Evolutionary conservation across 495 filamentous ascomycete species (phyloP).

Genomic region (Hypoxylon lienhwacheense): DNA sequence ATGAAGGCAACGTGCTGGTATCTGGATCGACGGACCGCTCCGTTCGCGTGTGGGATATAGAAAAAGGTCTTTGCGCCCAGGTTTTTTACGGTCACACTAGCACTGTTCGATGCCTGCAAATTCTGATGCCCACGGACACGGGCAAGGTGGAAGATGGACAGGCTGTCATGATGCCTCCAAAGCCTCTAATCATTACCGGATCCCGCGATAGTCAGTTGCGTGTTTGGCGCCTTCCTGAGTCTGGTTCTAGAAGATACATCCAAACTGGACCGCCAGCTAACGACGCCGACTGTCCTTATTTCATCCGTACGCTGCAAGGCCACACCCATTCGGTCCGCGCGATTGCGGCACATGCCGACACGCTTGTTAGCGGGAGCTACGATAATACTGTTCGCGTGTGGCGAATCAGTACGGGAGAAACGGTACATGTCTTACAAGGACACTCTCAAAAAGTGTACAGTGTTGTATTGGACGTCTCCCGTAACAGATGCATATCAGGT

Average conservation of each 20-base stretch:
- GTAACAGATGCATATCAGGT: constrained; percentile 94
- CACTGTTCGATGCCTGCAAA: constrained; percentile 94
- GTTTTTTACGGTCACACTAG: constrained; percentile 97
- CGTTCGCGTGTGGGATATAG: constrained; percentile 97
- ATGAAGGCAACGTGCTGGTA: constrained; percentile 90
- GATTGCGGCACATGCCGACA: constrained; percentile 94
- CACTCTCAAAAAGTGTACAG: constrained; percentile 96
- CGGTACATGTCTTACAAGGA: constrained; percentile 81
- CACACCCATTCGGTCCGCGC: constrained; percentile 96
- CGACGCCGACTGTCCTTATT: constrained; percentile 89
- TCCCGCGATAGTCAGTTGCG: constrained; percentile 93
- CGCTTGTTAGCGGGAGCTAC: constrained; percentile 97
- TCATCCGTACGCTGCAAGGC: constrained; percentile 81
- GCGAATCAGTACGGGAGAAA: constrained; percentile 94
- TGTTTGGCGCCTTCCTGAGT: constrained; percentile 93
- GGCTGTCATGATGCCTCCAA: constrained; percentile 82
- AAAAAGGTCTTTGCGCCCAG: constrained; percentile 84
- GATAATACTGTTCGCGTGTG: constrained; percentile 95
- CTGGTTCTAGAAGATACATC: constrained; percentile 70
- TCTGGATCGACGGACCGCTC: constrained; percentile 96
- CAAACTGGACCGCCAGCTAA: constrained; percentile 74
- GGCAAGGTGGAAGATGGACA: constrained; percentile 72
- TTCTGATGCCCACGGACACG: constrained; percentile 81
- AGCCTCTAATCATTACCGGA: constrained; percentile 94
- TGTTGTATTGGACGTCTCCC: constrained; percentile 88